phyloP scores from a whole-genome alignment of 116 monocot genomes.

The Phalaenopsis hybrid region DNA sequence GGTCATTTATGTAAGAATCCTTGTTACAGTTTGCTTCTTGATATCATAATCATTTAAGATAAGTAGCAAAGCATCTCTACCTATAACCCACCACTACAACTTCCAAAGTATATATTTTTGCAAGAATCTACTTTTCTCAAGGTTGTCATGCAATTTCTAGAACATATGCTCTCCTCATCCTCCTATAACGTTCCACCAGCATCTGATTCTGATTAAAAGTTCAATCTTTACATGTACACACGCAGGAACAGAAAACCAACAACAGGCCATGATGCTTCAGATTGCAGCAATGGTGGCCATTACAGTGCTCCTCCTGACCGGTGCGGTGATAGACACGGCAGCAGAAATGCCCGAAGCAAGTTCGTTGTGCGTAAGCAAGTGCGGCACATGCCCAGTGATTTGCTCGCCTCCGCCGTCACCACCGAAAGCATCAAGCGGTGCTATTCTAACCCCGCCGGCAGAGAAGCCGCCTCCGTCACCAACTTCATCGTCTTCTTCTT shows the following conservation, averaged over 20 bases:
- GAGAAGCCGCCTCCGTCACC: not conserved
- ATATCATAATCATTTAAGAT: not conserved
- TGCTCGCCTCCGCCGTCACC: not conserved
- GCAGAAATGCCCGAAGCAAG: not conserved
- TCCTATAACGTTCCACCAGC: constrained; percentile 5
- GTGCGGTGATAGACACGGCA: not conserved
- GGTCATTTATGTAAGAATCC: not conserved
- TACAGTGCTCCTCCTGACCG: not conserved
- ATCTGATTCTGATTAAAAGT: not conserved
- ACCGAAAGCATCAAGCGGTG: not conserved
- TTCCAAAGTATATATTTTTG: not conserved
- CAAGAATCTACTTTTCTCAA: constrained; percentile 4
- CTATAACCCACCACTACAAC: not conserved
- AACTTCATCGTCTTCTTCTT: not conserved
- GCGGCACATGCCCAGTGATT: not conserved
- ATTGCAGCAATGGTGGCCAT: not conserved
- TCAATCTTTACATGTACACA: not conserved
- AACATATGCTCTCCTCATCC: not conserved
- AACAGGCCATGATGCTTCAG: not conserved
- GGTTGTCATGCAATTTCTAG: not conserved
- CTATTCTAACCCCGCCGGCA: not conserved
- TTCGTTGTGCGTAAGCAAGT: not conserved
- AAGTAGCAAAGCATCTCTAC: too few relatives aligned
- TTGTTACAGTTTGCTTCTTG: not conserved
- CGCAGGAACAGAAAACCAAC: not conserved